Evolutionary conservation across 2,329 filamentous ascomycete genomes (phyloP), one percentile per base, ranked within the genome.

Genomic region (Alternaria tenuissima): DNA sequence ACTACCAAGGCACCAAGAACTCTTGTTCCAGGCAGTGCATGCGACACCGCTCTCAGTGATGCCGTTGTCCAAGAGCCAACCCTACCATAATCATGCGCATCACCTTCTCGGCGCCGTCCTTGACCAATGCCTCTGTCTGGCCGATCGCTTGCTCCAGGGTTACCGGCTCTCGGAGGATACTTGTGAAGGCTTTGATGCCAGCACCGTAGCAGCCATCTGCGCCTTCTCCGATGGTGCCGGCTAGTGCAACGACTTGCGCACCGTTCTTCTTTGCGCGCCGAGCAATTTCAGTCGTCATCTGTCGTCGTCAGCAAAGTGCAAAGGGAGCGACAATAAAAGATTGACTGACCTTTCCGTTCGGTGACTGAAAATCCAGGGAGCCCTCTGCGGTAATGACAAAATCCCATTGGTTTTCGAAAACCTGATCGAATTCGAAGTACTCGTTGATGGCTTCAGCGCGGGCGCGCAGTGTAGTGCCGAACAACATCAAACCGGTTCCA

Each of bases 361-460:
- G 80, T 0, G 83, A 85, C 63, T 86, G 84, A 46, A 80, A 78
- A 62, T 86, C 84, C 16, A 86, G 79, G 9, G 82, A 82, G 1
- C 84, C 84, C 65, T 86, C 84, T 2, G 83, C 84, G 0, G 84
- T 86, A 62, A 86, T 76, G 0, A 85, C 82, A 7, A 86, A 76
- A 58, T 86, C 81, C 63, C 81, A 84, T 22, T 67, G 63, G 28
- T 80, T 69, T 14, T 80, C 77, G 54, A 86, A 82, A 4, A 85
- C 74, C 3, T 74, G 73, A 41, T 82, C 78, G 28, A 86, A 72
- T 52, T 81, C 78, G 48, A 86, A 81, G 64, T 85, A 85, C 59
- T 84, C 81, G 68, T 81, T 82, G 65, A 85, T 80, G 26, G 83
- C 80, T 55, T 84, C 83, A 65, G 81, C 83, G 46, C 84, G 76